Evolutionary conservation across 2,329 filamentous ascomycete genomes (phyloP).

Genomic region (Cercospora sp.): DNA sequence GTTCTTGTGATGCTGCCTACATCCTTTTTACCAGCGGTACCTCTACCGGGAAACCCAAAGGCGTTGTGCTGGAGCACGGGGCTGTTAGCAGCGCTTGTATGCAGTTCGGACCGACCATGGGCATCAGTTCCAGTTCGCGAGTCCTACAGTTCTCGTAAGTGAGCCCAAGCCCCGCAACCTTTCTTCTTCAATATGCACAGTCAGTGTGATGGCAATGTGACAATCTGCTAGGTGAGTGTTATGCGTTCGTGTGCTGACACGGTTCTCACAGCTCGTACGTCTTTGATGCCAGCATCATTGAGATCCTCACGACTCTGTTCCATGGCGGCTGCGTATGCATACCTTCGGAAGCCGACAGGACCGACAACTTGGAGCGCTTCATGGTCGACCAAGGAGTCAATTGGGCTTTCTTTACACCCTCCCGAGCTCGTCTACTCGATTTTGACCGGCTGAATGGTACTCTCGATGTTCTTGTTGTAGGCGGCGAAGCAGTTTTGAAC

Average conservation of each 20-base stretch:
- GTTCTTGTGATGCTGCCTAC: neutral
- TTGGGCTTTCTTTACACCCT: neutral
- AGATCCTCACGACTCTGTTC: slow-evolving; percentile 12
- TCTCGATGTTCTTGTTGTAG: neutral
- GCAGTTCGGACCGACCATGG: neutral
- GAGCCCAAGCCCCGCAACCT: neutral
- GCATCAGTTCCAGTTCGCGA: neutral
- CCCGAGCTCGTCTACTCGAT: neutral
- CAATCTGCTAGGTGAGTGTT: too few relatives aligned
- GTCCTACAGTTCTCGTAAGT: neutral
- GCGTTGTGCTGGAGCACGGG: neutral
- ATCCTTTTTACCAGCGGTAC: neutral
- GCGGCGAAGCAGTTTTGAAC: neutral
- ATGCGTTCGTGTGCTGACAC: neutral
- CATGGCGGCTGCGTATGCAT: slow-evolving; percentile 14
- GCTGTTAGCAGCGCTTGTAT: neutral
- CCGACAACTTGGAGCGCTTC: neutral
- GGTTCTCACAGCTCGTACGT: neutral
- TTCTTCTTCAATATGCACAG: neutral
- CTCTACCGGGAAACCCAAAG: neutral
- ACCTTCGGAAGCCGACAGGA: neutral
- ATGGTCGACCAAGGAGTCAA: neutral
- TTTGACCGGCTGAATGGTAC: neutral
- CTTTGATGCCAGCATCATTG: neutral
- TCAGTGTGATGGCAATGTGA: too few relatives aligned